Evolutionary conservation across 768 basidiomycete genomes (phyloP).

Genomic region (Lactifluus subvellereus): DNA sequence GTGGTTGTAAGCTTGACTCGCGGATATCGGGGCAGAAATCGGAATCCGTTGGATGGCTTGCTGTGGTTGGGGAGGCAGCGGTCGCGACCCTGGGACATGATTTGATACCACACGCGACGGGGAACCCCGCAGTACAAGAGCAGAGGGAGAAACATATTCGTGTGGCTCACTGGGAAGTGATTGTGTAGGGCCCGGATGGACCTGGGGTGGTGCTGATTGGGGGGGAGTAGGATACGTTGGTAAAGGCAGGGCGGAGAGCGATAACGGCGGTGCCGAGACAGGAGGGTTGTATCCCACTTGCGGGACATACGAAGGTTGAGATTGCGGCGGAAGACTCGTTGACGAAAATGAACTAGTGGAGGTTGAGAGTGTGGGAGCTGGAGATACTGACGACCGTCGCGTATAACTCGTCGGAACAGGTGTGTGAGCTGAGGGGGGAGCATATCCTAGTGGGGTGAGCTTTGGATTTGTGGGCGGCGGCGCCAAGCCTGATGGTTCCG

Average conservation of each 20-base stretch:
- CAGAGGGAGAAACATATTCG: constrained; percentile 14
- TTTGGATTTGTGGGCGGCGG: constrained; percentile 26
- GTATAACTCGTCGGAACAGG: constrained; percentile 17
- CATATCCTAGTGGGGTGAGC: constrained; percentile 27
- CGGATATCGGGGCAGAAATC: constrained; percentile 1
- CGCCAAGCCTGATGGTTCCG: constrained; percentile 24
- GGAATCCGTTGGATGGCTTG: constrained; percentile 6
- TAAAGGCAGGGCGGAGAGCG: constrained; percentile 23
- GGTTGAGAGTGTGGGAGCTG: constrained; percentile 11
- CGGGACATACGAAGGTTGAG: constrained; percentile 5
- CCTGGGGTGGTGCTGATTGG: constrained; percentile 31
- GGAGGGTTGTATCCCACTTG: constrained; percentile 19
- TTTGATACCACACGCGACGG: constrained; percentile 13
- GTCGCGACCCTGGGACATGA: constrained; percentile 23
- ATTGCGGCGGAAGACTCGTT: constrained; percentile 4
- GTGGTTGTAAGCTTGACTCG: constrained; percentile 14
- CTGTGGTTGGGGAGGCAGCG: constrained; percentile 23
- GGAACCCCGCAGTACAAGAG: constrained; percentile 4
- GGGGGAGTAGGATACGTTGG: constrained; percentile 36
- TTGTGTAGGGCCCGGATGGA: constrained; percentile 2
- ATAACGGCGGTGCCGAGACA: constrained; percentile 25
- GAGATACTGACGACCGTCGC: constrained; percentile 17
- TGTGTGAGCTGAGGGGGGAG: constrained; percentile 22
- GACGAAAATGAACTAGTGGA: constrained; percentile 13
- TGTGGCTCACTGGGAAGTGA: not conserved